phyloP scores from a whole-genome alignment of 2,329 filamentous ascomycete genomes.

The Plectosphaerella plurivora region DNA sequence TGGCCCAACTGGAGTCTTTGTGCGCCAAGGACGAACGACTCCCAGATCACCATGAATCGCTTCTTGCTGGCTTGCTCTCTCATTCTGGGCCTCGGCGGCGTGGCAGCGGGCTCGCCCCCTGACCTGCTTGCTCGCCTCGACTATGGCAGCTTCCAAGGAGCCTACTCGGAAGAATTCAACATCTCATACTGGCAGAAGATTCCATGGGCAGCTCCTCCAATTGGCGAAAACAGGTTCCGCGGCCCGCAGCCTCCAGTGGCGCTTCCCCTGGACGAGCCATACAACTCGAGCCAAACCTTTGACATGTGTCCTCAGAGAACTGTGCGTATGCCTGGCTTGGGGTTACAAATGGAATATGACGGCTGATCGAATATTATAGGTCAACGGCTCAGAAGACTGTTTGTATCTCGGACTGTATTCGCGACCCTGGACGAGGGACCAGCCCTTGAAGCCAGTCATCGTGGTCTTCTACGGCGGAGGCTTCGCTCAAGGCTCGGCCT shows the following conservation, averaged over 20 bases:
- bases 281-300: slow-evolving; percentile 50
- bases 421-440: slow-evolving; percentile 43
- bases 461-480: slow-evolving; percentile 58
- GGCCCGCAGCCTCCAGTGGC: slow-evolving; percentile 51
- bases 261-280: slow-evolving; percentile 39
- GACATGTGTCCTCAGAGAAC: slow-evolving; percentile 56
- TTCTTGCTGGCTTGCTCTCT: too few species aligned
- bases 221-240: slow-evolving; percentile 54
- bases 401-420: slow-evolving; percentile 57
- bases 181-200: slow-evolving; percentile 57
- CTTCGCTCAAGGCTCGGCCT: slow-evolving; percentile 54
- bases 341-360: not conserved
- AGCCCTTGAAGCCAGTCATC: slow-evolving; percentile 49
- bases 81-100: too few species aligned
- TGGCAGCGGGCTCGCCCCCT: not conserved
- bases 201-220: slow-evolving; percentile 55
- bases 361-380: slow-evolving; percentile 12
- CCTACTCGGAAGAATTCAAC: slow-evolving; percentile 46
- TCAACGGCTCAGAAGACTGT: slow-evolving; percentile 55
- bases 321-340: slow-evolving; percentile 19
- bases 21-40: too few species aligned
- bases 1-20: too few species aligned
- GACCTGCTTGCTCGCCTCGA: slow-evolving; percentile 23
- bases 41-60: too few species aligned
- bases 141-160: slow-evolving; percentile 49